phyloP scores from a whole-genome alignment of 257 asterid species.

The Solanum arcanum region DNA sequence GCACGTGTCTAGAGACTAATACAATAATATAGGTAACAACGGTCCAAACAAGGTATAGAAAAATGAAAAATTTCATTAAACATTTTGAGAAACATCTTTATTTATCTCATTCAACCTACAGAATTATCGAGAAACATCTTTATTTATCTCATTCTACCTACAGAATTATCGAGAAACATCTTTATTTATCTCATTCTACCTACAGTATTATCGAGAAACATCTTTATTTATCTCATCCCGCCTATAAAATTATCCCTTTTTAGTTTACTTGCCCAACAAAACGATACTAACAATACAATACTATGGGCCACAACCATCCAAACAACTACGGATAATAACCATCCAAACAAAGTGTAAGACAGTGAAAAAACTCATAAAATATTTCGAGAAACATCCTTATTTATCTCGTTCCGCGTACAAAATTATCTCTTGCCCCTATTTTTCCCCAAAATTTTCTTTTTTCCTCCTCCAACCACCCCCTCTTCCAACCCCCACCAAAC shows the following conservation, averaged over 20 bases:
- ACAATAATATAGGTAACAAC: no score
- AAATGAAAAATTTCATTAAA: background rate
- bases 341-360: no score
- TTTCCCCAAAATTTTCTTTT: no score
- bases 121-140: background rate
- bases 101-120: background rate
- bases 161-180: background rate
- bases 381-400: background rate
- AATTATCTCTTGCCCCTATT: background rate
- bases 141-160: background rate
- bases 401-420: fast-evolving
- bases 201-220: background rate
- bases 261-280: no score
- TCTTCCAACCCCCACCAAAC: background rate
- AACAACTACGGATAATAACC: no score
- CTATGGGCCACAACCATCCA: no score
- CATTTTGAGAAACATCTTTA: background rate
- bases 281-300: no score
- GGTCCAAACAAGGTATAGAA: background rate
- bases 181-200: background rate
- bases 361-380: background rate
- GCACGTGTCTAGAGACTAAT: no score
- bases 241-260: no score
- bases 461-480: no score
- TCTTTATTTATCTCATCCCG: background rate